phyloP scores from a whole-genome alignment of 257 asterid genomes.

The Scutellaria baicalensis region DNA sequence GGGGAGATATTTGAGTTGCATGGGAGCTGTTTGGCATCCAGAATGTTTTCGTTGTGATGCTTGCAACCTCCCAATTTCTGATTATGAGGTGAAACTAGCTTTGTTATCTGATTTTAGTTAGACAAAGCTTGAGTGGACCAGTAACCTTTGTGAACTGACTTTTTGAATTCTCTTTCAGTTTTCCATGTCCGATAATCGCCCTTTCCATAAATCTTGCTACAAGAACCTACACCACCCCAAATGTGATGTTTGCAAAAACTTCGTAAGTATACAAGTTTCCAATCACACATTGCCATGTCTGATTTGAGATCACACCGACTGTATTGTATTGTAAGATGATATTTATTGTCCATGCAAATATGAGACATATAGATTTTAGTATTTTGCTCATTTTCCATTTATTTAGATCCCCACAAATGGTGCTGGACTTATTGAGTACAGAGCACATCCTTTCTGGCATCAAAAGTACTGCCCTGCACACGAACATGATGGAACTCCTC shows the following conservation, averaged over 20 bases:
- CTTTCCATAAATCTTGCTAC: constrained; percentile 91
- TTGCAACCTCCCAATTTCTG: constrained; percentile 82
- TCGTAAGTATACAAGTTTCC: constrained; percentile 71
- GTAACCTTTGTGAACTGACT: constrained; percentile 1
- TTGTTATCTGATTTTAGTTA: constrained; percentile 9
- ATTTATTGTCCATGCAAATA: neutral
- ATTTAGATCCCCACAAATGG: constrained; percentile 80
- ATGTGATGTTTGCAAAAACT: constrained; percentile 92
- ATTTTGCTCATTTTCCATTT: constrained; percentile 3
- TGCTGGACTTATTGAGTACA: constrained; percentile 87
- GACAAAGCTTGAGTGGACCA: neutral
- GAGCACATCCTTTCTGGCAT: constrained; percentile 99
- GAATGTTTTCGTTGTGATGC: constrained; percentile 85
- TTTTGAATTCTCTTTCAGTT: constrained; percentile 44
- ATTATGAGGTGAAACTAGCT: constrained; percentile 64
- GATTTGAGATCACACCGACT: neutral
- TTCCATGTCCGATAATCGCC: constrained; percentile 77
- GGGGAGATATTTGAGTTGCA: constrained; percentile 87
- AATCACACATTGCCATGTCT: neutral
- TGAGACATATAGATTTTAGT: neutral
- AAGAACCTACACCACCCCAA: constrained; percentile 92
- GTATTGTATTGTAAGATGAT: neutral
- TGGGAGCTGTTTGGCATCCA: constrained; percentile 99
- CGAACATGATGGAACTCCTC: constrained; percentile 91
- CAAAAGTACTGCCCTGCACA: constrained; percentile 96